phyloP scores from a whole-genome alignment of 768 basidiomycete genomes.

The Lactarius hengduanensis region DNA sequence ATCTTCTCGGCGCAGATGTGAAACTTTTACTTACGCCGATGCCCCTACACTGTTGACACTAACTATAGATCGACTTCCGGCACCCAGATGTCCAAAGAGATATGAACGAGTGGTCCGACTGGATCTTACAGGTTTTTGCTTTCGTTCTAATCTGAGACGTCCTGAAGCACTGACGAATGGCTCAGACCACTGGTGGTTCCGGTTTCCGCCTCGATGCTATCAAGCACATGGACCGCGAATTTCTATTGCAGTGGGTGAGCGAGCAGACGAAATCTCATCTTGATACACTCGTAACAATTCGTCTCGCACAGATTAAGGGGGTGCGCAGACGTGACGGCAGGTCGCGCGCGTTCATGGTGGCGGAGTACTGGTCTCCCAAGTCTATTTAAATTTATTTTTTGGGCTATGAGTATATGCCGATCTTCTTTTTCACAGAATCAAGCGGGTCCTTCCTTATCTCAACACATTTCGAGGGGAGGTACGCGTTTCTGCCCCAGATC shows the following conservation, averaged over 20 bases:
- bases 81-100: slow-evolving; percentile 81
- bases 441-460: slow-evolving; percentile 53
- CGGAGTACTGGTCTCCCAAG: slow-evolving; percentile 84
- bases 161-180: not conserved
- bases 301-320: slow-evolving; percentile 47
- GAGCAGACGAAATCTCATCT: not conserved
- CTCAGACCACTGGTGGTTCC: slow-evolving; percentile 60
- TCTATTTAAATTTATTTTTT: slow-evolving; percentile 36
- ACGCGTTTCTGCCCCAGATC: slow-evolving; percentile 15
- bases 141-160: not conserved
- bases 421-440: slow-evolving; percentile 41
- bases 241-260: slow-evolving; percentile 68
- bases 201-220: slow-evolving; percentile 91
- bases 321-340: slow-evolving; percentile 46
- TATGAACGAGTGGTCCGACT: slow-evolving; percentile 71
- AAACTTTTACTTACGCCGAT: slow-evolving; percentile 29
- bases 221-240: slow-evolving; percentile 79
- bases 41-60: slow-evolving; percentile 17
- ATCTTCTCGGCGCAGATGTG: slow-evolving; percentile 73
- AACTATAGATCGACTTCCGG: slow-evolving; percentile 70
- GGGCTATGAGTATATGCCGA: slow-evolving; percentile 12
- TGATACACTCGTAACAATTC: slow-evolving; percentile 7
- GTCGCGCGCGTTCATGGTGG: slow-evolving; percentile 59
- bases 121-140: slow-evolving; percentile 57
- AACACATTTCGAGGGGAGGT: slow-evolving; percentile 66